Percentiles rank a stretch among this genome's conserved stretches.
These are phyloP conservation scores for Aureobasidium sp. DNA, from an alignment of 2,329 filamentous ascomycete genomes.

Conservation along the genomic window DNA sequence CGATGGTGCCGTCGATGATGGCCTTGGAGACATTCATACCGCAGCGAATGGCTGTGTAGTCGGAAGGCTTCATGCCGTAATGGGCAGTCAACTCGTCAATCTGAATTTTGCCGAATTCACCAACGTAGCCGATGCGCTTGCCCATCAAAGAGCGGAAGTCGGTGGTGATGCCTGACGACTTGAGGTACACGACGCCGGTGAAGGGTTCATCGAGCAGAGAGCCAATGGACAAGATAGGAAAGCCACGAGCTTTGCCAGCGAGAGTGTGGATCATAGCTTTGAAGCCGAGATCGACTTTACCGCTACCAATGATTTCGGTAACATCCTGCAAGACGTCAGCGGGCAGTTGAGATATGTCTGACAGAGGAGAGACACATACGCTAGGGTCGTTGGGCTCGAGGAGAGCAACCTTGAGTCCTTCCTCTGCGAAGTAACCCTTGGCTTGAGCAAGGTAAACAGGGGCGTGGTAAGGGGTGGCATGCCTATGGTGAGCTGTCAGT, in stretches of 20 bases:
- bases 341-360: background rate
- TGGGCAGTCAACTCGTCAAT: slow-evolving; percentile 73
- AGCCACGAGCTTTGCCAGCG: slow-evolving; percentile 67
- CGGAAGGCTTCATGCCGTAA: slow-evolving; percentile 64
- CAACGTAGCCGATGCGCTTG: slow-evolving; percentile 72
- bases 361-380: slow-evolving; percentile 32
- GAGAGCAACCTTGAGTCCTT: slow-evolving; percentile 69
- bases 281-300: slow-evolving; percentile 71
- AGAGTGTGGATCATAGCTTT: slow-evolving; percentile 81
- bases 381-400: slow-evolving; percentile 74
- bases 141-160: slow-evolving; percentile 70
- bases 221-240: slow-evolving; percentile 65
- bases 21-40: slow-evolving; percentile 76
- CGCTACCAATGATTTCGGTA: slow-evolving; percentile 70
- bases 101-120: slow-evolving; percentile 76
- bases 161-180: slow-evolving; percentile 63
- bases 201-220: slow-evolving; percentile 74
- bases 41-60: slow-evolving; percentile 71
- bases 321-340: slow-evolving; percentile 51
- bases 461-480: slow-evolving; percentile 74
- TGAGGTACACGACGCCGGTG: slow-evolving; percentile 71
- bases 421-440: slow-evolving; percentile 67
- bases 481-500: slow-evolving; percentile 44
- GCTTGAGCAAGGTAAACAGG: slow-evolving; percentile 70
- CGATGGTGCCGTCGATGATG: slow-evolving; percentile 64